Conservation (phyloP, 345 rosid genomes). For the Boechera retrofracta region DNA sequence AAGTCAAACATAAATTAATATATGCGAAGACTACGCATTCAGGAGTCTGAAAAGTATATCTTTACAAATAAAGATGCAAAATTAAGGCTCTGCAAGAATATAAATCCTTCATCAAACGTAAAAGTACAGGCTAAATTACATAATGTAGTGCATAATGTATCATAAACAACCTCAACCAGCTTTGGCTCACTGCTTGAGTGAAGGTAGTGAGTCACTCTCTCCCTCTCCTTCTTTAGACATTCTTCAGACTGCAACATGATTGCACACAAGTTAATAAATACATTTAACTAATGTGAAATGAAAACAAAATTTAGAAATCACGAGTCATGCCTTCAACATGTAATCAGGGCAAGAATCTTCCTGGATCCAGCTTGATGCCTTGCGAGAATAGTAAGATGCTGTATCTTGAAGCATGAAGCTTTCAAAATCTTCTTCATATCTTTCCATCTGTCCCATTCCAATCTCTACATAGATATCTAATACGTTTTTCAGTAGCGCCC, state of each 20-base stretch:
- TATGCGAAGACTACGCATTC: neutral
- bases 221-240: constrained; percentile 89
- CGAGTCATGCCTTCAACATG: constrained; percentile 68
- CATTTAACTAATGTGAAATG: neutral
- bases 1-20: constrained; percentile 11
- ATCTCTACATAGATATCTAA: constrained; percentile 82
- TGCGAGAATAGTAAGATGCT: constrained; percentile 79
- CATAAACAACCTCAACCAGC: constrained; percentile 82
- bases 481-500: constrained; percentile 76
- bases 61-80: neutral
- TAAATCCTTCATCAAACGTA: neutral
- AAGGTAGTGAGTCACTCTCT: constrained; percentile 86
- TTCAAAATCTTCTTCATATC: constrained; percentile 83
- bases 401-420: constrained; percentile 67
- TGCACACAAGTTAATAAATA: neutral
- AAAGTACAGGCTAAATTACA: neutral
- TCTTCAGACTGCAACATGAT: constrained; percentile 77
- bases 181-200: constrained; percentile 88
- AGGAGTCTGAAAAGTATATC: neutral
- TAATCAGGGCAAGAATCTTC: constrained; percentile 85
- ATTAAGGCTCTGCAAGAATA: constrained; percentile 4
- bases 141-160: neutral
- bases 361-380: constrained; percentile 84
- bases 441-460: constrained; percentile 77
- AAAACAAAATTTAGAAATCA: constrained; percentile 8